Percentiles rank a stretch among this genome's conserved stretches.
Evolutionary conservation across 805 yeast species (phyloP).

Genomic region (Pichia scutulata): DNA sequence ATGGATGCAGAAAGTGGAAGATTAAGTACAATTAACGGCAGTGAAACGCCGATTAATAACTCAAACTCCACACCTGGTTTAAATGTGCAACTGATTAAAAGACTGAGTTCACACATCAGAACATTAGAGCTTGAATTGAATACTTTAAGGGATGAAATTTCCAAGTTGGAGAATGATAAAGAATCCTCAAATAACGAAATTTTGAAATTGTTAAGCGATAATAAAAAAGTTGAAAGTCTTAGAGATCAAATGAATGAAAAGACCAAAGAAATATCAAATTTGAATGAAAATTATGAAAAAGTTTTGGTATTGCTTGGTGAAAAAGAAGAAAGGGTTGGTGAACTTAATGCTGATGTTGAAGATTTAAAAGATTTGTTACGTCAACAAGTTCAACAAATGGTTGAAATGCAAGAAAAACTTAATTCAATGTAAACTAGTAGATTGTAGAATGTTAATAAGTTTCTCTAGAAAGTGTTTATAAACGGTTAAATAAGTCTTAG

Average conservation of each 20-base stretch:
- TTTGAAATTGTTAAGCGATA: constrained; percentile 46
- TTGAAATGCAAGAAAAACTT: constrained; percentile 45
- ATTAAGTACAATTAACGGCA: constrained; percentile 10
- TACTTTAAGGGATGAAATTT: constrained; percentile 56
- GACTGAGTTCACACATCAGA: constrained; percentile 68
- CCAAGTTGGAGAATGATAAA: constrained; percentile 46
- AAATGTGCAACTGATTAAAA: constrained; percentile 59
- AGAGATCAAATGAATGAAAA: constrained; percentile 22
- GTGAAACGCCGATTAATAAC: not conserved
- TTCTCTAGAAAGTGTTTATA: not conserved
- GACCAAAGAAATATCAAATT: constrained; percentile 13
- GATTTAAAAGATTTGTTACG: constrained; percentile 82
- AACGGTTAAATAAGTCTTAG: not conserved
- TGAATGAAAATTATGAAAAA: constrained; percentile 29
- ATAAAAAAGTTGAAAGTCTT: constrained; percentile 35
- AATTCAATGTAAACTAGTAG: not conserved
- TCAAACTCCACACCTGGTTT: constrained; percentile 17
- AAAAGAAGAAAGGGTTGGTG: constrained; percentile 78
- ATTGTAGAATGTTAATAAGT: not conserved
- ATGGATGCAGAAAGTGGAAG: constrained; percentile 13
- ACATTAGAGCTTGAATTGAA: constrained; percentile 72
- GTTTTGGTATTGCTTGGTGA: constrained; percentile 74
- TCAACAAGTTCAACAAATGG: constrained; percentile 82
- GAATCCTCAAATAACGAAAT: constrained; percentile 64
- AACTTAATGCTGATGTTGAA: constrained; percentile 76